A percentile compares a stretch with the other conserved stretches of the same genome.
Evolutionary conservation across 2,329 filamentous ascomycete species (phyloP).

Genomic region (Paraconiothyrium brasiliense): DNA sequence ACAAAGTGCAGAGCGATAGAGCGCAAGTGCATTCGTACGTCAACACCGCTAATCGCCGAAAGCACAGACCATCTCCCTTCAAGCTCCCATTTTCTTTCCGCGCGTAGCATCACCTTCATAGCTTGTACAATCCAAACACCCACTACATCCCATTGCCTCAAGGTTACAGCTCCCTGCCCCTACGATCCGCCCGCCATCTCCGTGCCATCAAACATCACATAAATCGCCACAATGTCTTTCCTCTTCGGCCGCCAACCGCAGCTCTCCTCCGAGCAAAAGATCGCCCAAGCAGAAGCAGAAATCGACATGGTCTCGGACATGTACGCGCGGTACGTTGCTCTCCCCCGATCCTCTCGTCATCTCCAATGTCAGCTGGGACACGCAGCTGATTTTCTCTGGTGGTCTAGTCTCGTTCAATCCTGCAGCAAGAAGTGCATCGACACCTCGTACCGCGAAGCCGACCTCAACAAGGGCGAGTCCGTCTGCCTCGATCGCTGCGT

Average conservation of each 20-base stretch:
- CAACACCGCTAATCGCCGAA: background rate
- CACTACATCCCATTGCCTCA: background rate
- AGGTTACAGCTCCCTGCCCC: background rate
- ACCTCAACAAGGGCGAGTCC: slow-evolving; percentile 98
- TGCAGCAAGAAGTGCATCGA: slow-evolving; percentile 96
- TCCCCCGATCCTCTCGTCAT: background rate
- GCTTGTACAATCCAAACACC: background rate
- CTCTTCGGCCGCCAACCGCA: slow-evolving; percentile 73
- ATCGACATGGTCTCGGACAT: slow-evolving; percentile 98
- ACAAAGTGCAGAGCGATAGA: too few species aligned
- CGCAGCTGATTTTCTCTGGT: slow-evolving; percentile 10
- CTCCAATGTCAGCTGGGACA: slow-evolving; percentile 4
- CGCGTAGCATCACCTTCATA: background rate
- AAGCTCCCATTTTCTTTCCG: slow-evolving; percentile 10
- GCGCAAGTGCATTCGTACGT: background rate
- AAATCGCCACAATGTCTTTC: slow-evolving; percentile 44
- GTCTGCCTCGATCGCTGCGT: slow-evolving; percentile 98
- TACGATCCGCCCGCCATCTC: background rate
- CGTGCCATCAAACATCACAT: background rate
- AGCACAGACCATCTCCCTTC: background rate
- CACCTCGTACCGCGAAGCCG: slow-evolving; percentile 89
- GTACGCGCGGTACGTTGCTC: slow-evolving; percentile 82
- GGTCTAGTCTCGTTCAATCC: slow-evolving; percentile 77
- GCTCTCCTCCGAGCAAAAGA: slow-evolving; percentile 95
- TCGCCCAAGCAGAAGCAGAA: slow-evolving; percentile 94